These are phyloP conservation scores for Xylaria grammica DNA, from an alignment of 495 filamentous ascomycete genomes.

Conservation along the genomic window DNA sequence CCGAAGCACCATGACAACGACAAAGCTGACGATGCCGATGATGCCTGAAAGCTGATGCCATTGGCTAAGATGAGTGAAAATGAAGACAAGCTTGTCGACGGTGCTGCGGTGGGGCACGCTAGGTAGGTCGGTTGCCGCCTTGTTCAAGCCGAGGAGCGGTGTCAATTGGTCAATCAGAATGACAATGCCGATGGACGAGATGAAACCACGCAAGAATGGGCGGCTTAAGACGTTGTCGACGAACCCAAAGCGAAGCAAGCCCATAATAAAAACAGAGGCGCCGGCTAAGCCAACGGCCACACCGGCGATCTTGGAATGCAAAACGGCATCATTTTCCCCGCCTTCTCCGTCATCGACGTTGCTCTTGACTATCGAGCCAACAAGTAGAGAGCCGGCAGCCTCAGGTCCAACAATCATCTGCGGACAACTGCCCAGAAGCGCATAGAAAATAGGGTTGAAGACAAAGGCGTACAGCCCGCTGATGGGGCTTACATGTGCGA, in stretches of 20 bases:
- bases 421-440: conserved; percentile 86
- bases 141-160: conserved; percentile 81
- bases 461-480: conserved; percentile 96
- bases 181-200: conserved; percentile 93
- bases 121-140: conserved; percentile 58
- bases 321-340: conserved; percentile 70
- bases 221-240: conserved; percentile 92
- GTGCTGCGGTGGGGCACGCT: conserved; percentile 80
- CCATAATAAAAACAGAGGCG: conserved; percentile 82
- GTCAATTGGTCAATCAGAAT: conserved; percentile 95
- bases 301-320: conserved; percentile 85
- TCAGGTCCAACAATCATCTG: conserved; percentile 95
- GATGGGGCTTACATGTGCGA: conserved; percentile 90
- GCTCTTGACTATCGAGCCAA: conserved; percentile 81
- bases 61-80: conserved; percentile 66
- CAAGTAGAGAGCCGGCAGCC: conserved; percentile 88
- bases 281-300: conserved; percentile 87
- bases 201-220: conserved; percentile 93
- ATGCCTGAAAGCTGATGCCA: conserved; percentile 74
- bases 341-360: conserved; percentile 73
- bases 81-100: conserved; percentile 81
- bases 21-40: conserved; percentile 80
- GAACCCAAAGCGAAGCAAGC: conserved; percentile 85
- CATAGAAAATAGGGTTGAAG: conserved; percentile 88
- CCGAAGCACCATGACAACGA: conserved; percentile 86